Evolutionary conservation across 1,139 yeast species (phyloP), one percentile per base, ranked within the genome.

Genomic region (Debaryomyces robertsiae): DNA sequence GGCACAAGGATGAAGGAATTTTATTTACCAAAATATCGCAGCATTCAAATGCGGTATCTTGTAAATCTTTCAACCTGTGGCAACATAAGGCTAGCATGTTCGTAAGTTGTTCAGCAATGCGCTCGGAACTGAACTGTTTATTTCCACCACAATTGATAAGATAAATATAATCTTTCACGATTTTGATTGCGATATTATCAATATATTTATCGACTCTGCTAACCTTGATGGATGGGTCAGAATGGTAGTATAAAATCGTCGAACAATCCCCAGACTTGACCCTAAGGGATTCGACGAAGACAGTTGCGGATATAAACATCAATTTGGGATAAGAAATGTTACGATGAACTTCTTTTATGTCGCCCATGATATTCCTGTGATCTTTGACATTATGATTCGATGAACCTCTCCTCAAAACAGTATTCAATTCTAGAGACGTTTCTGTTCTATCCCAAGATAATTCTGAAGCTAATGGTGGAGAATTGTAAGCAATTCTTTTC

Each of bases 401-500:
- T 0, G 96, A 84, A 3, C 96, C 96, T 49, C 98, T 77, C 58
- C 96, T 81, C 45, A 94, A 74, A 27, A 94, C 90, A 1, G 96
- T 86, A 58, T 93, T 93, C 66, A 93, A 76, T 54, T 94, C 98
- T 49, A 93, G 75, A 3, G 96, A 89, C 19, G 95, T 87, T 58
- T 93, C 98, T 16, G 93, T 84, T 55, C 91, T 82, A 58, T 85
- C 85, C 69, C 95, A 82, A 2, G 95, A 84, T 14, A 78, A 69
- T 52, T 89, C 96, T 2, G 96, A 85, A 0, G 96, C 97, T 44
- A 94, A 75, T 0, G 98, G 95, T 4, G 98, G 98, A 4, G 97
- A 77, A 54, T 79, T 85, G 54, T 84, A 80, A 0, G 98, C 98
- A 53, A 94, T 86, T 43, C 82, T 70, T 53, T 77, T 75, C 40